phyloP scores from a whole-genome alignment of 805 yeast genomes.

The Scheffersomyces spartinae region DNA sequence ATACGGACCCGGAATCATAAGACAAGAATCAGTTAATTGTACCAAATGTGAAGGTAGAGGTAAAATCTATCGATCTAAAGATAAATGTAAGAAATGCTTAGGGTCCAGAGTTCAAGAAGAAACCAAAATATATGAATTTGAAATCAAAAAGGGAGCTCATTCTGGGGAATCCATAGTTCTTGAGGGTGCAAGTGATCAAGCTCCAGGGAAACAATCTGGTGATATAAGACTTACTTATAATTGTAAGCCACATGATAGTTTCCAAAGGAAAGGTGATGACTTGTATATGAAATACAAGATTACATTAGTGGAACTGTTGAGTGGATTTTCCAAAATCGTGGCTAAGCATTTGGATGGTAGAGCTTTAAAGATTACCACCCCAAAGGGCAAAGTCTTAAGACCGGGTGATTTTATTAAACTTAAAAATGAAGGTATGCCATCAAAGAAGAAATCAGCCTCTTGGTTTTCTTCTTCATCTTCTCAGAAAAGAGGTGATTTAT shows the following conservation, averaged over 20 bases:
- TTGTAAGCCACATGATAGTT: slow-evolving; percentile 35
- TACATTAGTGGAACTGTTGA: slow-evolving; percentile 69
- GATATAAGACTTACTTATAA: slow-evolving; percentile 58
- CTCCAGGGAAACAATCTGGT: slow-evolving; percentile 62
- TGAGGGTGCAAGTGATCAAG: slow-evolving; percentile 67
- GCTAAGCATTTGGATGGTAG: slow-evolving; percentile 75
- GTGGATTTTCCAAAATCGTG: slow-evolving; percentile 62
- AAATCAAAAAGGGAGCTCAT: slow-evolving; percentile 60
- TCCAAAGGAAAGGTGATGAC: slow-evolving; percentile 52
- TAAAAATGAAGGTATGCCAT: slow-evolving; percentile 80
- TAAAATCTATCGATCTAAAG: slow-evolving; percentile 44
- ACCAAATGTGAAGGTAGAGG: slow-evolving; percentile 66
- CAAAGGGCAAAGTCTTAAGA: slow-evolving; percentile 68
- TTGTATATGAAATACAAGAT: slow-evolving; percentile 48
- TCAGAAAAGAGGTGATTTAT: slow-evolving; percentile 51
- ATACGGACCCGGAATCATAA: slow-evolving; percentile 66
- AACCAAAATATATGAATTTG: slow-evolving; percentile 64
- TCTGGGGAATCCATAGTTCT: slow-evolving; percentile 51
- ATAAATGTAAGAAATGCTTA: slow-evolving; percentile 64
- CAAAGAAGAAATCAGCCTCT: slow-evolving; percentile 10
- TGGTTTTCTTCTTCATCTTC: slow-evolving; percentile 19
- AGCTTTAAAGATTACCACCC: slow-evolving; percentile 49
- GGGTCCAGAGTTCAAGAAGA: slow-evolving; percentile 56
- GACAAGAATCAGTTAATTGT: slow-evolving; percentile 53
- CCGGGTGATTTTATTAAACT: slow-evolving; percentile 64